Evolutionary conservation across 495 filamentous ascomycete genomes (phyloP).

Genomic region (Penicillium atrosanguineum): DNA sequence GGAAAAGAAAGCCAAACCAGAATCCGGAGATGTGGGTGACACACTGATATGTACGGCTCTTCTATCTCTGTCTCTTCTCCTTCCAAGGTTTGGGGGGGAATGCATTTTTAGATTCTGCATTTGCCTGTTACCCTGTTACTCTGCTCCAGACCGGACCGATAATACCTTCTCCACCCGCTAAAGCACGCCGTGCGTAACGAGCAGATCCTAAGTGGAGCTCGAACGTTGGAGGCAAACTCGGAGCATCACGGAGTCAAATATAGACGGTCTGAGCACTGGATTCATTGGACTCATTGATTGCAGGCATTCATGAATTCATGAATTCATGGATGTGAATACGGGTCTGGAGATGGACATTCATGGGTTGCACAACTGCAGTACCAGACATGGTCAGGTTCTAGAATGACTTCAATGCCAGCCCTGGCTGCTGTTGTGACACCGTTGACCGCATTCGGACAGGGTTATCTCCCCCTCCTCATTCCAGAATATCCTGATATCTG

Average conservation of each 20-base stretch:
- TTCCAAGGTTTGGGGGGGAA: neutral
- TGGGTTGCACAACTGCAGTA: neutral
- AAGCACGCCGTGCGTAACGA: neutral
- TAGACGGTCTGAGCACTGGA: neutral
- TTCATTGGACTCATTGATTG: no score
- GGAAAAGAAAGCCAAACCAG: no score
- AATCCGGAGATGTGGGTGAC: neutral
- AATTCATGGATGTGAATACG: no score
- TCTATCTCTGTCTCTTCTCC: neutral
- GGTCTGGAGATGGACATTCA: no score
- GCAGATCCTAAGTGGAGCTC: slow-evolving; percentile 1
- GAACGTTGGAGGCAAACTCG: slow-evolving; percentile 1
- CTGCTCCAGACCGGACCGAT: slow-evolving; percentile 1
- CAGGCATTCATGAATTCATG: no score
- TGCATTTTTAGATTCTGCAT: neutral
- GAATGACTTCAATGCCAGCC: neutral
- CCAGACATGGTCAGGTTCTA: neutral
- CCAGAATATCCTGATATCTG: neutral
- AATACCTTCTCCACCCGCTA: neutral
- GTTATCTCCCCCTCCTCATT: neutral
- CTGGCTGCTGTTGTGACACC: neutral
- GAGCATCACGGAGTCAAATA: neutral
- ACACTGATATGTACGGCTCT: neutral
- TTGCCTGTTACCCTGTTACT: neutral
- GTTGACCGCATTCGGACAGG: neutral